Evolutionary conservation across 257 asterid species (phyloP), one percentile per base, ranked within the genome.

Genomic region (Solanum arcanum): DNA sequence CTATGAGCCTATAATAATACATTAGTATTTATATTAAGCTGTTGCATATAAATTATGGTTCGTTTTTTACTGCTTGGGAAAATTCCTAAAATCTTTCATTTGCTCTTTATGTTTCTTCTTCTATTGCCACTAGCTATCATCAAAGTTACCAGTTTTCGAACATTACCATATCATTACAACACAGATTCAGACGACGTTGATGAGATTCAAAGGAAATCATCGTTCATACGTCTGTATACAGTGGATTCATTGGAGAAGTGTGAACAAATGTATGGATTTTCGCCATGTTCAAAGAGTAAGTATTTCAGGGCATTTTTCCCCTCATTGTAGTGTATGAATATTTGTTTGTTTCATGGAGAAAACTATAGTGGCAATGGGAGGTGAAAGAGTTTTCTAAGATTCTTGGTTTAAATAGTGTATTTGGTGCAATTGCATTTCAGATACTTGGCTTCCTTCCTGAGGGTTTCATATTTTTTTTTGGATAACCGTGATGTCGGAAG

Each of bases 201-300:
- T 87, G 39, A 59, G 14, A n/a, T 39, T 52, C 52, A 83, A 35
- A 21, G n/a, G 41, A 41, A 83, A 47, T 72, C 70, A 1, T 39
- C 84, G 7, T 59, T 87, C 49, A 86, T 91, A 82, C 44, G 25
- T 33, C 27, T 90, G 59, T 86, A 87, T 49, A 86, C 84, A 44
- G 31, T 10, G 31, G 91, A 87, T 49, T 84, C 84, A 35, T 20
- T 4, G 46, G 91, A 88, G 73, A 90, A n/a, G 47, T 90, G 94
- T 66, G 90, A 91, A 49, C 93, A 93, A 75, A 86, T 91, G 91
- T 91, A 93, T 15, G 94, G 92, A 12, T 89, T 93, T 60, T 46
- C 91, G 90, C 95, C 92, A 41, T 91, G 95, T 84, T 90, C 95
- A 66, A 75, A 82, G 35, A 90, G 47, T 12, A 23, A 90, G 47